Evolutionary conservation across 352 stramenopile genomes (phyloP).

Genomic region (Peronosclerospora sorghi): DNA sequence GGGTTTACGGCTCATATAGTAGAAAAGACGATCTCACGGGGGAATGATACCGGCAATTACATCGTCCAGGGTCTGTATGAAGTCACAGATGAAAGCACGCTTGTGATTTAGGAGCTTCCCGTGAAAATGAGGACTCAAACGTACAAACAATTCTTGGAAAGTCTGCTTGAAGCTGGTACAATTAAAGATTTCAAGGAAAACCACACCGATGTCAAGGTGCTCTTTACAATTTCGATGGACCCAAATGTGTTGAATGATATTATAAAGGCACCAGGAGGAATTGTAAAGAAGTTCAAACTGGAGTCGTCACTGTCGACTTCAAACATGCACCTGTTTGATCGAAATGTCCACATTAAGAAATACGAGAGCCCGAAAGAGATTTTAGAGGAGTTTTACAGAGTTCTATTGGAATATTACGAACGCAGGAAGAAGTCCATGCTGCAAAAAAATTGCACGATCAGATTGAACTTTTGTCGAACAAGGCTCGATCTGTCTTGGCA

Average conservation of each 20-base stretch:
- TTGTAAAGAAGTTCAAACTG: conserved; percentile 95
- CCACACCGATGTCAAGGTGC: conserved; percentile 86
- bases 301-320: conserved; percentile 87
- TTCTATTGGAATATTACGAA: conserved; percentile 88
- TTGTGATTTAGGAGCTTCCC: conserved; percentile 95
- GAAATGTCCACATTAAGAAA: conserved; percentile 85
- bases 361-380: conserved; percentile 90
- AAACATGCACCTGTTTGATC: conserved; percentile 97
- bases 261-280: conserved; percentile 47
- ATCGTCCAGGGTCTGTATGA: conserved; percentile 81
- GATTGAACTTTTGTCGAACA: conserved; percentile 89
- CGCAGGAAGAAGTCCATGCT: conserved; percentile 87
- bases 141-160: conserved; percentile 94
- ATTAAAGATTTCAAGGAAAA: conserved; percentile 92
- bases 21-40: conserved; percentile 47
- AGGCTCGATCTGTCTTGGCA: conserved; percentile 91
- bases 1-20: conserved; percentile 86
- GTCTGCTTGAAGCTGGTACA: conserved; percentile 71
- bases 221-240: conserved; percentile 85
- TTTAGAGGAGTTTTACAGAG: conserved; percentile 89
- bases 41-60: conserved; percentile 55
- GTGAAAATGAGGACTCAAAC: conserved; percentile 93
- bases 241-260: conserved; percentile 60
- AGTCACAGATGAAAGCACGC: conserved; percentile 72
- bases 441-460: conserved; percentile 84